Base-by-base conservation (phyloP, 1,284 basidiomycete genomes). In the Taiwanofungus camphoratus region DNA sequence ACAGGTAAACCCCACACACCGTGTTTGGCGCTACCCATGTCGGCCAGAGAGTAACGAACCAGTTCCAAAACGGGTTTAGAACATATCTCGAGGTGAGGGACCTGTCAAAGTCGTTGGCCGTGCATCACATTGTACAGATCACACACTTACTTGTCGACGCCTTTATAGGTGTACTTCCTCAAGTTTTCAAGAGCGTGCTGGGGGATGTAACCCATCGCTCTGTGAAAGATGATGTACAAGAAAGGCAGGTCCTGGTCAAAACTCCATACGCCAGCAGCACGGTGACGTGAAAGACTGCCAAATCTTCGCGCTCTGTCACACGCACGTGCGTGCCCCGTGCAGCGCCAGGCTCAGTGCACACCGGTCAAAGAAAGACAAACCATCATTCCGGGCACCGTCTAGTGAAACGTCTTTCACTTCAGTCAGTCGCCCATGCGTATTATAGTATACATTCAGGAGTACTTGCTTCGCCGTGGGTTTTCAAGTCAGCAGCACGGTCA, bases 1-100 rank as follows among this genome's bases (percentile, higher is more conserved):
- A 20, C 8, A 7, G 9, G 35, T 37, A 42, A 16, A 22, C 19
- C 5, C 45, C n/a, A 23, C 83, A 52, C 57, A 94, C 92, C 39
- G 83, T 78, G 69, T 99, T 99, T 3, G 96, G 96, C 0, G 96
- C 95, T 16, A 98, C 72, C 36, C 68, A 83, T 39, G 75, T 71
- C 1, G 95, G 96, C 79, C 94, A 96, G 26, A 93, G 73, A 12
- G 82, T 89, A 39, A 98, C 91, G 51, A 98, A 83, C 86, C 87
- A 88, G 49, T 77, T 93, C 95, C 95, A 99, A 68, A 88, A 98
- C 1, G 91, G 92, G 41, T 83, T 82, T 45, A 99, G 75, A 26
- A 97, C 68, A 66, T 90, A 87, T 61, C 79, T 76, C 32, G 90
- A 90, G 2, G 86, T 56, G 23, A 87, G 54, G 3, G 88, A 91